These are phyloP conservation scores for Alternaria arbusti DNA, from an alignment of 2,329 filamentous ascomycete genomes.

Conservation along the genomic window DNA sequence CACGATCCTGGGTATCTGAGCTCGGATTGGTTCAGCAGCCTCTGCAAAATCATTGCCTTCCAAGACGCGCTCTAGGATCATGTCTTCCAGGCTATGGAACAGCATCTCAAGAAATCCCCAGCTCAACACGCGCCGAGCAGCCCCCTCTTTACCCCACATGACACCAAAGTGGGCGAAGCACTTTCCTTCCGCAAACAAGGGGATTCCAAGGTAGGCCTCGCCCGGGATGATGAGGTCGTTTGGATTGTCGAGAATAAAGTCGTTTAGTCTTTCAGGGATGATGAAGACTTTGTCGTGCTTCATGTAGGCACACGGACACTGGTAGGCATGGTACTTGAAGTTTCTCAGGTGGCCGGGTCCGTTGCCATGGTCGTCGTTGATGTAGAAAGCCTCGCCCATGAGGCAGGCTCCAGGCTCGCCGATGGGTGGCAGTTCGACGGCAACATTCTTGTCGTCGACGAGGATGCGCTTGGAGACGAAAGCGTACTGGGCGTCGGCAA, in stretches of 20 bases:
- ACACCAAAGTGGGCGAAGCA: conserved; percentile 74
- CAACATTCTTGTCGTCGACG: conserved; percentile 63
- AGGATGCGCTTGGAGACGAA: conserved; percentile 71
- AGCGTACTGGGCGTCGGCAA: conserved; percentile 69
- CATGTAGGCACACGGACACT: conserved; percentile 72
- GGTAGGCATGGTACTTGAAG: conserved; percentile 69
- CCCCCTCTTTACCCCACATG: conserved; percentile 72
- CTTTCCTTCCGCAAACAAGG: conserved; percentile 68
- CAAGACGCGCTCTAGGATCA: conserved; percentile 65
- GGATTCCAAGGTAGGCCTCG: conserved; percentile 71
- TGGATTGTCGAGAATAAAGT: conserved; percentile 66
- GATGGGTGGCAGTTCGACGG: conserved; percentile 66
- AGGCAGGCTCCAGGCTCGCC: conserved; percentile 68
- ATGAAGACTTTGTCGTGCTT: conserved; percentile 74
- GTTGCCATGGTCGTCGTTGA: conserved; percentile 64
- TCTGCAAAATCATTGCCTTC: conserved; percentile 57
- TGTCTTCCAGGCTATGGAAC: conserved; percentile 71
- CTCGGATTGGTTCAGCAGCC: conserved; percentile 27
- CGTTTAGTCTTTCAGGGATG: conserved; percentile 66
- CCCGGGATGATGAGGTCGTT: conserved; percentile 66
- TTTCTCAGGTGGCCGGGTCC: conserved; percentile 60
- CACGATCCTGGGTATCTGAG: conserved; percentile 53
- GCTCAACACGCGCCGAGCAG: conserved; percentile 61
- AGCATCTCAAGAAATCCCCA: conserved; percentile 74
- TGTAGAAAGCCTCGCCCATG: conserved; percentile 70